Conservation (phyloP, 495 filamentous ascomycete genomes). For the Parachaetomium inaequale region DNA sequence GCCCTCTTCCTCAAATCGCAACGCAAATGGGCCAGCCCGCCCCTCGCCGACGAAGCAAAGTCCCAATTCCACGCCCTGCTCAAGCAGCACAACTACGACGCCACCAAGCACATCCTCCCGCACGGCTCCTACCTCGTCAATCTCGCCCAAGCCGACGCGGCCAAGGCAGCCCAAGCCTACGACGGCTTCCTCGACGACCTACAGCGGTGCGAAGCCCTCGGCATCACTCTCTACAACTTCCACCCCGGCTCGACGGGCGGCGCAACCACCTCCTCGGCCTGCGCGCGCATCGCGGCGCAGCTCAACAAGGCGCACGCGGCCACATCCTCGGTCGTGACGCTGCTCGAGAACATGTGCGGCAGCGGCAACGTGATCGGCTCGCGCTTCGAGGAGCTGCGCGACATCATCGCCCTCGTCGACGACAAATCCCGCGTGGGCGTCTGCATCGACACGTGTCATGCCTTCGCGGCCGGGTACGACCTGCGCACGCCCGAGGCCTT, state of each 20-base stretch:
- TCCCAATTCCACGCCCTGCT: conserved; percentile 65
- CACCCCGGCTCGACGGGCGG: conserved; percentile 82
- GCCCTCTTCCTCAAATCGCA: conserved; percentile 95
- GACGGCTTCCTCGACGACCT: conserved; percentile 84
- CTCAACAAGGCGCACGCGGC: conserved; percentile 75
- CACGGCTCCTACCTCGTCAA: conserved; percentile 97
- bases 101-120: conserved; percentile 67
- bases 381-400: conserved; percentile 76
- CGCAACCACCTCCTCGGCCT: conserved; percentile 61
- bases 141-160: conserved; percentile 74
- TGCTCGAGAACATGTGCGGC: conserved; percentile 95
- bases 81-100: conserved; percentile 68
- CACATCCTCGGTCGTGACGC: conserved; percentile 70
- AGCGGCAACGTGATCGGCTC: conserved; percentile 82
- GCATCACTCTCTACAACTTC: conserved; percentile 92
- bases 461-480: conserved; percentile 91
- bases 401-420: conserved; percentile 73
- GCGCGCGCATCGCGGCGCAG: conserved; percentile 69
- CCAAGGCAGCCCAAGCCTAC: conserved; percentile 84
- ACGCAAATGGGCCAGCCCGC: conserved; percentile 87
- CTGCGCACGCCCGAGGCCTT: conserved; percentile 73
- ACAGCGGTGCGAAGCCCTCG: conserved; percentile 78
- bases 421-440: conserved; percentile 88
- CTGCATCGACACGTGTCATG: conserved; percentile 94
- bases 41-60: conserved; percentile 61